Base-by-base conservation (phyloP, 768 basidiomycete genomes). In the Suillus fuscotomentosus region DNA sequence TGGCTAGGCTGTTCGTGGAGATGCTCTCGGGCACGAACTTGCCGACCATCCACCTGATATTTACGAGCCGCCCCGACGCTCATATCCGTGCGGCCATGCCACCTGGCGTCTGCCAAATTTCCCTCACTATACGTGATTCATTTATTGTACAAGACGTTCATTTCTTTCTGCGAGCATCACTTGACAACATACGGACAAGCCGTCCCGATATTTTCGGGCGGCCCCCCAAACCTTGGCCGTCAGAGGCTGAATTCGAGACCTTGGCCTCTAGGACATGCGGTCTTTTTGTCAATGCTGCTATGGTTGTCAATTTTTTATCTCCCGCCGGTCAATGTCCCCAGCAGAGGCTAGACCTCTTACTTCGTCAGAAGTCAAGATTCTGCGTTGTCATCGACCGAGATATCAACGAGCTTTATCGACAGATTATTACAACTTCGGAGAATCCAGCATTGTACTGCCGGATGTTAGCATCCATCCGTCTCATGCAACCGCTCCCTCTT, bases 221-320 rank as follows among this genome's bases (percentile, higher is more conserved):
- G 1, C 55, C 63, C 0, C 60, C 63, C 2, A 55, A 55, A 3
- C 62, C 63, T 7, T 71, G 69, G 69, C 67, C 67, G 2, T 67
- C 69, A 6, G 65, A 63, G 5, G 60, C 63, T 47, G 69, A 63
- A 39, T 38, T 71, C 17, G 64, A 70, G 17, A 60, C 65, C 1
- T 59, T 68, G 13, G 62, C 63, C 1, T 55, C 45, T 1, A 66
- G 60, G 24, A 62, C 70, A 11, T 50, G 24, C 10, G 69, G 69
- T 17, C 62, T 63, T 9, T 70, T 70, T 36, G 48, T 71, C 4
- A 67, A 68, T 24, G 65, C 70, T 6, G 60, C 65, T 2, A 70
- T 67, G 11, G 63, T 59, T 10, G 31, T 71, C 42, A 64, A 61
- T 62, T 71, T 68, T 39, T 50, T 71, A 10, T 57, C 59, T 4